Base-by-base conservation (phyloP, 2,329 filamentous ascomycete genomes). In the Xylogone sp. region DNA sequence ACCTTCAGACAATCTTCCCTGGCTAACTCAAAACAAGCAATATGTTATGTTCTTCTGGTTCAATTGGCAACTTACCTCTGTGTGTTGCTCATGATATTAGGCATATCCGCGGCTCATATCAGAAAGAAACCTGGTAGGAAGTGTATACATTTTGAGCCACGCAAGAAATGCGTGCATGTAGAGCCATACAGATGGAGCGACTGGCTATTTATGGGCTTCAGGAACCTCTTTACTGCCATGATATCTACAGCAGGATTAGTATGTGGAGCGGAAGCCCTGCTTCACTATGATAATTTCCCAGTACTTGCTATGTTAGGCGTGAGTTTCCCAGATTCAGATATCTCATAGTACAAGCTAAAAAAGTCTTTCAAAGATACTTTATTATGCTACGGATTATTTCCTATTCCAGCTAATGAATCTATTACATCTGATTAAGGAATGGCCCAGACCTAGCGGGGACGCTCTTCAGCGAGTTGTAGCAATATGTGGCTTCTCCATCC, bases 281-380 rank as follows among this genome's bases (percentile, higher is more conserved):
- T 58, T 45, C 48, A 53, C 45, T 63, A 53, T 47, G 42, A 52
- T 21, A 65, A 61, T 50, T 51, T 65, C 22, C 53, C 55, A 22
- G 43, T 63, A n/a, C 48, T 64, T 18, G 58, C 57, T 34, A 61
- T 63, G 54, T 42, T 65, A 31, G 53, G 60, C 29, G 62, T 64
- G 50, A 50, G 56, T 54, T 19, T 2, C 24, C 13, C n/a, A 39
- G 4, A 39, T 16, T 9, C 13, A 16, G n/a, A 9, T 4, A 39
- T 39, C n/a, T 16, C 34, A 7, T 39, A 16, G n/a, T 10, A 39
- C 8, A 16, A 4, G 13, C 34, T 39, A 16, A 39, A 16, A n/a
- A n/a, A n/a, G n/a, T 20, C 19, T 3, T 21, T 6, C 4, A 19
- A 39, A 64, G 62, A 57, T 65, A 21, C 49, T 63, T 10, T 61